Evolutionary conservation across 73 alveolate genomes (phyloP).

Genomic region (Paramecium sonneborni): DNA sequence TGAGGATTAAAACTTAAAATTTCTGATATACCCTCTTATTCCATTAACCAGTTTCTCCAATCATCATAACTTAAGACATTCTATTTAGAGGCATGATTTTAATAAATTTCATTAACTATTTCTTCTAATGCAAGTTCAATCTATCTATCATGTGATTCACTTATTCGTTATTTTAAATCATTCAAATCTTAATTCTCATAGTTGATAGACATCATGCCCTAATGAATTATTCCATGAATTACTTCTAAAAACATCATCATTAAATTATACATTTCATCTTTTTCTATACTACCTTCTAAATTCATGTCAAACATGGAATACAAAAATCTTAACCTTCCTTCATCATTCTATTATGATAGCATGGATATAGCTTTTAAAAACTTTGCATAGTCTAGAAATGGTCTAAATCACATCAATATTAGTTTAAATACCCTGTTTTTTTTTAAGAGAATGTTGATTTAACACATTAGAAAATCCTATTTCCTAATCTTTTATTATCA

Average conservation of each 20-base stretch:
- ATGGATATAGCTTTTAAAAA: constrained; percentile 62
- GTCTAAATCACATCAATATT: not conserved
- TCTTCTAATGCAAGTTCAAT: constrained; percentile 50
- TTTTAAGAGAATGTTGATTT: constrained; percentile 60
- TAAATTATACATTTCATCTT: constrained; percentile 66
- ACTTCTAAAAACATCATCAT: constrained; percentile 65
- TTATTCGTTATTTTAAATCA: constrained; percentile 54
- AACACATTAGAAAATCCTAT: constrained; percentile 60
- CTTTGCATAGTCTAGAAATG: constrained; percentile 61
- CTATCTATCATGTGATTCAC: constrained; percentile 56
- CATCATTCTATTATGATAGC: constrained; percentile 58
- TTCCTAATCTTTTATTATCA: constrained; percentile 65
- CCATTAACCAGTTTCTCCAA: constrained; percentile 44
- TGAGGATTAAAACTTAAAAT: constrained; percentile 34
- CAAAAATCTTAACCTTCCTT: constrained; percentile 60
- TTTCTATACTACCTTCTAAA: constrained; percentile 67
- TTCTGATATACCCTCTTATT: constrained; percentile 35
- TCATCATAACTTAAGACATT: constrained; percentile 38
- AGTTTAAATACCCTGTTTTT: constrained; percentile 57
- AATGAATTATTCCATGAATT: not conserved
- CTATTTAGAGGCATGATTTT: constrained; percentile 42
- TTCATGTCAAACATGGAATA: constrained; percentile 63
- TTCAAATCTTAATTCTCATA: constrained; percentile 53
- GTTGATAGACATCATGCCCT: constrained; percentile 61
- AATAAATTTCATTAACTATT: constrained; percentile 43